Evolutionary conservation across 129 eudicot genomes (phyloP), one percentile per base, ranked within the genome.

Genomic region (Gnaphalium uliginosum): DNA sequence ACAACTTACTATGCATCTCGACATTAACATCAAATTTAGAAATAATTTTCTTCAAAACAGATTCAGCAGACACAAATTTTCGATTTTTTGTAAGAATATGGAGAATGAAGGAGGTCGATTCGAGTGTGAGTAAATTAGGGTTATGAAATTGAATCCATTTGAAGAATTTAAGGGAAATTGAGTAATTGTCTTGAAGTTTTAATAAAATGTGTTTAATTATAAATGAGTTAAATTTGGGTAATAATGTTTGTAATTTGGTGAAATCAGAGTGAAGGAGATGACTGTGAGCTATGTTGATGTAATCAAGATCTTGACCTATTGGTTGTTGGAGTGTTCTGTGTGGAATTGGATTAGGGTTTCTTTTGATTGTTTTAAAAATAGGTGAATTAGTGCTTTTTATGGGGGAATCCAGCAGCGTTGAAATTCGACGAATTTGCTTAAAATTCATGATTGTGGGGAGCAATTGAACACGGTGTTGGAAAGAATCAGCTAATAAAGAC

Each of bases 281-380:
- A 69, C 96, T 88, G 71, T 93, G 91, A 25, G 87, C 91, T 76
- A 93, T 79, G 74, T 90, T 90, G 0, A 93, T 70, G 58, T 67
- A 90, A 81, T 93, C 98, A 53, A 88, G 91, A 68, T 93, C 91
- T 74, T 88, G 95, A 15, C 90, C 98, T 86, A 64, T 88, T 71
- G 92, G 85, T 75, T 85, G 83, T 26, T 85, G 89, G 29, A 93
- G 51, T 43, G 89, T 86, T 81, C 88, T 82, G 48, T 90, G 90
- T 23, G 98, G 98, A 13, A 93, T 74, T 67, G 93, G 89, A 67
- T 84, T 82, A 35, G 89, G 77, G 43, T 26, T 59, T 81, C 82
- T 58, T 30, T 70, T 78, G 13, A 33, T 76, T 21, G 32, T 76
- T 68, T 54, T 85, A 56, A 66, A 67, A 29, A 81, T 63, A 43